Conservation (phyloP, 1,284 basidiomycete genomes). For the Clitocybe nebularis region DNA sequence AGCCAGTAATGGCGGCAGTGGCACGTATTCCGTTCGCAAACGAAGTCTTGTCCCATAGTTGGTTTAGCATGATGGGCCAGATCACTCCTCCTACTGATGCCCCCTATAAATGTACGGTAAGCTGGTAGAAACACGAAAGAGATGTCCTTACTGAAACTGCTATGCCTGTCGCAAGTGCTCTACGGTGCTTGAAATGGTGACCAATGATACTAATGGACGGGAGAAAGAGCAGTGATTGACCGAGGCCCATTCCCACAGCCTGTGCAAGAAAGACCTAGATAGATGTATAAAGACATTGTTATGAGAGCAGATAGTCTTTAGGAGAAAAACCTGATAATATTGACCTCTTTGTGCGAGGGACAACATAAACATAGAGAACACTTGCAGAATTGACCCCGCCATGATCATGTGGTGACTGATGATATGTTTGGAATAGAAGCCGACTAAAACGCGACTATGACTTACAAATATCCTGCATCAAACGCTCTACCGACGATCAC, state of each 20-base stretch:
- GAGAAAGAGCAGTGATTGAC: slow-evolving; percentile 46
- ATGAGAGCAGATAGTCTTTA: too few species aligned
- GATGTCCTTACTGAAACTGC: slow-evolving; percentile 37
- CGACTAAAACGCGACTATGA: slow-evolving; percentile 8
- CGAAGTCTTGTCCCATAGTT: slow-evolving; percentile 30
- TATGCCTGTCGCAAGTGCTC: slow-evolving; percentile 48
- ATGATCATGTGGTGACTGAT: slow-evolving; percentile 34
- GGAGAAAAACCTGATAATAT: slow-evolving; percentile 37
- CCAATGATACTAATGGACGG: slow-evolving; percentile 46
- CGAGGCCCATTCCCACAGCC: slow-evolving; percentile 49
- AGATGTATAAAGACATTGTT: slow-evolving; percentile 3
- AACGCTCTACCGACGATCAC: slow-evolving; percentile 37
- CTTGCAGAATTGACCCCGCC: slow-evolving; percentile 32
- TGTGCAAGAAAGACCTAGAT: slow-evolving; percentile 47
- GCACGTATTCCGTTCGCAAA: slow-evolving; percentile 39
- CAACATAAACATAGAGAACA: slow-evolving; percentile 38
- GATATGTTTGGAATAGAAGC: slow-evolving; percentile 3
- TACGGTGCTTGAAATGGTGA: slow-evolving; percentile 42
- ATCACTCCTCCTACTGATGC: slow-evolving; percentile 46
- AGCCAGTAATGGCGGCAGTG: slow-evolving; percentile 32
- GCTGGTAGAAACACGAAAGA: background rate
- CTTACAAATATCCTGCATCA: slow-evolving; percentile 41
- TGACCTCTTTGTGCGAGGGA: slow-evolving; percentile 31
- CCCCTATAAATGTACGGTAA: slow-evolving; percentile 22
- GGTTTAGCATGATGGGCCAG: slow-evolving; percentile 49